Evolutionary conservation across 345 rosid species (phyloP).

Genomic region (Stellera chamaejasme): DNA sequence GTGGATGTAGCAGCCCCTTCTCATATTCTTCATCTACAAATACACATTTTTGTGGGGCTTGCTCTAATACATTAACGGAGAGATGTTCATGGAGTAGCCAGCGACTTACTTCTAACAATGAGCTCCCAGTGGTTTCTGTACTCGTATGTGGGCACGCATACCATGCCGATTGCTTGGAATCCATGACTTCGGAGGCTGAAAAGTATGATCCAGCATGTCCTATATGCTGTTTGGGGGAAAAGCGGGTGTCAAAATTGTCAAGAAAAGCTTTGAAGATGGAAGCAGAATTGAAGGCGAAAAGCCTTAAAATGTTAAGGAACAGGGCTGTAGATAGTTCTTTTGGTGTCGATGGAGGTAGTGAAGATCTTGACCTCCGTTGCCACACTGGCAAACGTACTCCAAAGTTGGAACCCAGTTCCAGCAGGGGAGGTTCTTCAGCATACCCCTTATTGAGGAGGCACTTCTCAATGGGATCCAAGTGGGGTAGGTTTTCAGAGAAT

Average conservation of each 20-base stretch:
- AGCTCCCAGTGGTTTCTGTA: slow-evolving; percentile 60
- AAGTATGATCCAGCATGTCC: slow-evolving; percentile 74
- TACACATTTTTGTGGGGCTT: slow-evolving; percentile 61
- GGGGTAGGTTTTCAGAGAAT: slow-evolving; percentile 46
- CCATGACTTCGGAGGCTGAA: slow-evolving; percentile 54
- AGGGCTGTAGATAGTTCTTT: slow-evolving; percentile 53
- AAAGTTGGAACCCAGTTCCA: slow-evolving; percentile 43
- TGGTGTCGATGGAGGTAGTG: slow-evolving; percentile 33
- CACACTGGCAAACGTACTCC: slow-evolving; percentile 14
- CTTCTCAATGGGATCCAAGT: slow-evolving; percentile 52
- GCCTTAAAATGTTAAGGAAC: slow-evolving; percentile 50
- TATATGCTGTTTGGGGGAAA: slow-evolving; percentile 59
- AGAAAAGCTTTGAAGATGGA: slow-evolving; percentile 44
- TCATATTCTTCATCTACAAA: slow-evolving; percentile 61
- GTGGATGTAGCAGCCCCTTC: slow-evolving; percentile 68
- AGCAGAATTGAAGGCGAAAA: slow-evolving; percentile 43
- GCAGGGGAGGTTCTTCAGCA: slow-evolving; percentile 38
- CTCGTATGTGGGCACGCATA: slow-evolving; percentile 73
- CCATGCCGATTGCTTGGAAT: slow-evolving; percentile 81
- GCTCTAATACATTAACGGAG: slow-evolving; percentile 57
- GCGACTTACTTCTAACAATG: slow-evolving; percentile 17
- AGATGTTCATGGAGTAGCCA: slow-evolving; percentile 43
- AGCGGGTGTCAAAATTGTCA: slow-evolving; percentile 46
- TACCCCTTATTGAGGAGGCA: slow-evolving; percentile 63
- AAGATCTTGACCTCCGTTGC: slow-evolving; percentile 30